Evolutionary conservation across 2,329 filamentous ascomycete genomes (phyloP), one percentile per base, ranked within the genome.

Genomic region (Trichoderma simmonsii): DNA sequence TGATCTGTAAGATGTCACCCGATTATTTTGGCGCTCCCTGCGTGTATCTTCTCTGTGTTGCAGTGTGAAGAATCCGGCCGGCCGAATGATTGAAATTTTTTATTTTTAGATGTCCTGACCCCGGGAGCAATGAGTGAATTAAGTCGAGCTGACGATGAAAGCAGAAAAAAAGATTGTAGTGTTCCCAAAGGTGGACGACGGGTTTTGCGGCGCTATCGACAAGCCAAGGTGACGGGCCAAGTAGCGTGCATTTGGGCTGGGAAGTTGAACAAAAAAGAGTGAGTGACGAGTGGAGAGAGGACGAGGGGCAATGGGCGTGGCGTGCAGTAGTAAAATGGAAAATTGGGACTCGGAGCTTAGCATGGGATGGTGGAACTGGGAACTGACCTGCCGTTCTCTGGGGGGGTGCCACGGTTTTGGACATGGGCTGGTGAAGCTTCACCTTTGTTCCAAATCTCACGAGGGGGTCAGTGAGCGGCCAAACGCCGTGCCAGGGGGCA

Each of bases 281-380:
- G 71, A 66, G 68, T 66, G 69, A 64, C 48, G 48, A 71, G 61
- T 65, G 61, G 66, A 70, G 67, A 72, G 60, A 71, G 32, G 67
- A 72, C 43, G 71, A 51, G 71, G 64, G 57, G 60, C 59, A 65
- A 28, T 48, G 60, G 67, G 21, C 60, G 71, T 72, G 67, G 71
- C 71, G 66, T 71, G 71, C 71, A 72, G 66, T 70, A 72, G 71
- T 72, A 72, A 63, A 68, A 72, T 39, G 64, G 56, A 72, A 62
- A 68, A 68, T 72, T 48, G 64, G 71, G 70, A 68, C 63, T 72
- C 43, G 64, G 71, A 68, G 59, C 39, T 68, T 62, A 34, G 70
- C 36, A 62, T 54, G 39, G 57, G 56, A 57, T 63, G 71, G 70
- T 67, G 70, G 70, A 61, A 67, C 70, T 67, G 32, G 67, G 32